phyloP scores from a whole-genome alignment of 768 basidiomycete species.

The Lyophyllum atratum region DNA sequence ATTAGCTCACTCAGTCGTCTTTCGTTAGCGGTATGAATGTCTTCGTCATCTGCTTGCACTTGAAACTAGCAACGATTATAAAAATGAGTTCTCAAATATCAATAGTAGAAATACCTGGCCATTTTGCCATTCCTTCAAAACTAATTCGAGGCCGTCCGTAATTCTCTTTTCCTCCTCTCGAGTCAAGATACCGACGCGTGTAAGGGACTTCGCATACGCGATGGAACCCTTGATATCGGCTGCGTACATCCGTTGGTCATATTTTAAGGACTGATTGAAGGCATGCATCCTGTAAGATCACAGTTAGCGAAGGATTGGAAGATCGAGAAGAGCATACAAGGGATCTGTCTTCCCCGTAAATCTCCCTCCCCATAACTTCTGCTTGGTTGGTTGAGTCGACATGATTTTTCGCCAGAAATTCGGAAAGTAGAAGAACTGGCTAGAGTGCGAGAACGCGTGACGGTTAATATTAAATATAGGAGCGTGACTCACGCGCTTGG shows the following conservation, averaged over 20 bases:
- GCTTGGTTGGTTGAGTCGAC: constrained; percentile 46
- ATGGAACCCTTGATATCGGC: constrained; percentile 94
- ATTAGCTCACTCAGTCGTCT: constrained; percentile 91
- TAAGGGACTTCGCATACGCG: constrained; percentile 90
- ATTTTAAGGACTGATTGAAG: constrained; percentile 94
- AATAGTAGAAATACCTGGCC: constrained; percentile 56
- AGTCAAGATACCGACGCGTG: constrained; percentile 79
- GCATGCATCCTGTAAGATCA: constrained; percentile 79
- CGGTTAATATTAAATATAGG: neutral
- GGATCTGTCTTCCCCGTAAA: constrained; percentile 92
- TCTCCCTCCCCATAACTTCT: constrained; percentile 87
- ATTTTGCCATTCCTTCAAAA: constrained; percentile 84
- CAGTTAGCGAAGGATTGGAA: constrained; percentile 1
- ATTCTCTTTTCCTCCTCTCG: constrained; percentile 73
- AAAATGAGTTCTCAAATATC: neutral
- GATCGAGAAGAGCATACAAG: constrained; percentile 47
- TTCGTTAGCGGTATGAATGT: constrained; percentile 99
- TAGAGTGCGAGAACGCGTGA: neutral
- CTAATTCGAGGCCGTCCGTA: constrained; percentile 69
- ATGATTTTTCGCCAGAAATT: constrained; percentile 20
- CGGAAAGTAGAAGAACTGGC: neutral
- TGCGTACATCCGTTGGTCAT: constrained; percentile 92
- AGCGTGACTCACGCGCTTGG: neutral
- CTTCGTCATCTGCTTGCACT: constrained; percentile 87
- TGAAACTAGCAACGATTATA: constrained; percentile 55